Percentiles rank a stretch among this genome's conserved stretches.
phyloP scores from a whole-genome alignment of 1,284 basidiomycete species.

The Moniliophthora roreri region DNA sequence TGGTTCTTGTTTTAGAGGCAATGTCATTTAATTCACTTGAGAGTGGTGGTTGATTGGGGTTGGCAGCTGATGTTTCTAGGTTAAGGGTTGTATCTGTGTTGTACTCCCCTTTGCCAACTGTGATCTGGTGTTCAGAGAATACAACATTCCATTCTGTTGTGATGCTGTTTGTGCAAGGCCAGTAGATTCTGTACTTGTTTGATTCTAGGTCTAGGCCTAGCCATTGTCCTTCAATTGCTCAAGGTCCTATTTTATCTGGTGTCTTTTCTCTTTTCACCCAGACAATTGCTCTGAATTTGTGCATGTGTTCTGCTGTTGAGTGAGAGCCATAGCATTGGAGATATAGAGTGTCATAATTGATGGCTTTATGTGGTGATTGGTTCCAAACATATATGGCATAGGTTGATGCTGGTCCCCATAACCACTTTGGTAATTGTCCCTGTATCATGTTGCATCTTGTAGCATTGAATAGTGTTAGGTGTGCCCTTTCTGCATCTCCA shows the following conservation, averaged over 20 bases:
- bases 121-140: background rate
- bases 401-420: constrained; percentile 23
- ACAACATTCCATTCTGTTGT: background rate
- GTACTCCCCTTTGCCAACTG: too few species aligned
- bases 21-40: too few species aligned
- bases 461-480: constrained; percentile 23
- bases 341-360: too few species aligned
- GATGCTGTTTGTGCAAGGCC: background rate
- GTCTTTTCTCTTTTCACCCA: background rate
- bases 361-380: background rate
- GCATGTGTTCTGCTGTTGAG: background rate
- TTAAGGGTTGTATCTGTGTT: too few species aligned
- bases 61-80: too few species aligned
- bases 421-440: constrained; percentile 17
- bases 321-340: too few species aligned
- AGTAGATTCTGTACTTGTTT: background rate
- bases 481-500: constrained; percentile 28
- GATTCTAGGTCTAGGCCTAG: background rate
- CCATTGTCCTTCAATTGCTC: background rate
- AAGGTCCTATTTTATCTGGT: background rate
- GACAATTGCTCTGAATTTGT: background rate
- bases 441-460: constrained; percentile 19
- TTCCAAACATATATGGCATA: constrained; percentile 15
- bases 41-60: too few species aligned
- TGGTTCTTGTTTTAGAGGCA: too few species aligned